phyloP scores from a whole-genome alignment of 2,329 filamentous ascomycete species.

The Waltergamsia citrina region DNA sequence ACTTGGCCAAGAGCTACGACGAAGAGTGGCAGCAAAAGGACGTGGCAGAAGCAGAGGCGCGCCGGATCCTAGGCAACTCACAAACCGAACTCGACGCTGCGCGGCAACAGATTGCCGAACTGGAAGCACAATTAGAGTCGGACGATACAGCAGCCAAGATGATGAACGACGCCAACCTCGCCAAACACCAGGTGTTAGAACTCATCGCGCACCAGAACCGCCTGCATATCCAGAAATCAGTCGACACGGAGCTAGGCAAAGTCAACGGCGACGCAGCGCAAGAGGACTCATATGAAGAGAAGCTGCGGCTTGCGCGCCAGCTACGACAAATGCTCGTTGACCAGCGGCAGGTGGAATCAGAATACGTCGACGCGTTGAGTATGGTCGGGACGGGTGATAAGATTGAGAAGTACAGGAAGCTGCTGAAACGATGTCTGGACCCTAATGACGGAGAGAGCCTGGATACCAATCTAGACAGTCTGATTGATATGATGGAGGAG shows the following conservation, averaged over 20 bases:
- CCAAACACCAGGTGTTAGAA: conserved; percentile 38
- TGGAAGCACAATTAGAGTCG: conserved; percentile 44
- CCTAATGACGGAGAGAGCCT: conserved; percentile 58
- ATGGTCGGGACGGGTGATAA: conserved; percentile 63
- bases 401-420: conserved; percentile 62
- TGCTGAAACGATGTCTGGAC: conserved; percentile 60
- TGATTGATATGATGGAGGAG: conserved; percentile 56
- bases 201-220: conserved; percentile 43
- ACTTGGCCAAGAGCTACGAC: conserved; percentile 62
- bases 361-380: conserved; percentile 60
- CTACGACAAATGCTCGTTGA: conserved; percentile 47
- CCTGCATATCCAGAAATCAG: conserved; percentile 40
- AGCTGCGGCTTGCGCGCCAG: conserved; percentile 47
- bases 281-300: conserved; percentile 42
- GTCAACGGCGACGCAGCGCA: conserved; percentile 35
- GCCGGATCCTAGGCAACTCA: conserved; percentile 55
- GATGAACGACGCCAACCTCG: conserved; percentile 37
- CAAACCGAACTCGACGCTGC: conserved; percentile 56
- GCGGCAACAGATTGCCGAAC: conserved; percentile 48
- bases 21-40: conserved; percentile 68
- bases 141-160: conserved; percentile 43
- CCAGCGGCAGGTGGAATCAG: conserved; percentile 51
- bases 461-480: conserved; percentile 51
- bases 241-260: conserved; percentile 38
- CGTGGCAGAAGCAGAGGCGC: conserved; percentile 57